Percentiles rank a stretch among this genome's conserved stretches.
Evolutionary conservation across 345 rosid genomes (phyloP).

Genomic region (Arabidopsis suecica): DNA sequence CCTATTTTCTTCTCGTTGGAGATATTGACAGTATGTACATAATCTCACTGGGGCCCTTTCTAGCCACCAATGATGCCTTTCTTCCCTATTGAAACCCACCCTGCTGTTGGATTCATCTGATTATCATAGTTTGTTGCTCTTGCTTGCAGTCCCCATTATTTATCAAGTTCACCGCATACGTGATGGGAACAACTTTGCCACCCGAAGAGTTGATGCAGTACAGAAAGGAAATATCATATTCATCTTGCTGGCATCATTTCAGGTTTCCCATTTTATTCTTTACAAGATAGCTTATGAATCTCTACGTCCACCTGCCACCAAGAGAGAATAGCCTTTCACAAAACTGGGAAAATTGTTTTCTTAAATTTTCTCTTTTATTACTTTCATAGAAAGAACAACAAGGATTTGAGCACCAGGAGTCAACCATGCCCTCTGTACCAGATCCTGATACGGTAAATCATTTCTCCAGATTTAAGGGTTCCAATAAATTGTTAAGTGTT

Average conservation of each 20-base stretch:
- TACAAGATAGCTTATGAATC: neutral
- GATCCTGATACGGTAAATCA: slow-evolving; percentile 75
- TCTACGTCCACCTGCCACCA: slow-evolving; percentile 12
- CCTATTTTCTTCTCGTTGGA: slow-evolving; percentile 89
- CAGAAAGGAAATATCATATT: slow-evolving; percentile 86
- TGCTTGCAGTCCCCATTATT: slow-evolving; percentile 81
- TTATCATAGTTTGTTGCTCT: slow-evolving; percentile 24
- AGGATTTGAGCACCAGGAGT: slow-evolving; percentile 82
- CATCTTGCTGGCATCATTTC: slow-evolving; percentile 88
- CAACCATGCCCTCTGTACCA: slow-evolving; percentile 70
- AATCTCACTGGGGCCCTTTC: slow-evolving; percentile 14
- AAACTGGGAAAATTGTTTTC: neutral
- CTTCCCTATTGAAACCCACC: slow-evolving; percentile 15
- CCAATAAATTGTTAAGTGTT: neutral
- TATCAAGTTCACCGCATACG: slow-evolving; percentile 84
- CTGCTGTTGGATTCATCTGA: slow-evolving; percentile 22
- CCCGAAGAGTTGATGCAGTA: slow-evolving; percentile 89
- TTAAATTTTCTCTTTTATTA: neutral
- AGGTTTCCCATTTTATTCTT: slow-evolving; percentile 53
- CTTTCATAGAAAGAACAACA: slow-evolving; percentile 66
- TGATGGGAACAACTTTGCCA: slow-evolving; percentile 92
- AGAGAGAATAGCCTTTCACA: slow-evolving; percentile 10
- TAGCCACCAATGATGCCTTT: slow-evolving; percentile 20
- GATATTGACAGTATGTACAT: slow-evolving; percentile 74
- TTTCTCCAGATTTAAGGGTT: slow-evolving; percentile 28